These are phyloP conservation scores for Xerocomellus amylosporus DNA, from an alignment of 768 basidiomycete genomes.

Conservation along the genomic window DNA sequence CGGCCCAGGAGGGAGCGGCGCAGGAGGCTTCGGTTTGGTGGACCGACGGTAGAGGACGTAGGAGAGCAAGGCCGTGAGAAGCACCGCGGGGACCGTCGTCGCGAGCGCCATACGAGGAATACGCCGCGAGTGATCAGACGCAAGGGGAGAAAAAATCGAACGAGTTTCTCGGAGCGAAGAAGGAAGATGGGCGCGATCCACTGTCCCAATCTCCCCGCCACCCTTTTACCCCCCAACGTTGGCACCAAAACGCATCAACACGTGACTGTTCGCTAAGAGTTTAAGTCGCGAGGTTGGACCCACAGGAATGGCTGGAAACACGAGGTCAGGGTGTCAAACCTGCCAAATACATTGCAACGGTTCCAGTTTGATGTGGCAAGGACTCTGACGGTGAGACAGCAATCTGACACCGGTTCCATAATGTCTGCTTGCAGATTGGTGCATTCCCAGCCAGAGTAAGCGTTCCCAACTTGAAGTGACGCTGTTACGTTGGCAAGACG, in stretches of 20 bases:
- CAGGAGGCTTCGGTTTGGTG: slow-evolving; percentile 21
- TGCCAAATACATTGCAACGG: neutral
- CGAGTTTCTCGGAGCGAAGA: slow-evolving; percentile 21
- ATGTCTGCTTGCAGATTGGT: neutral
- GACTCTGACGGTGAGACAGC: no score
- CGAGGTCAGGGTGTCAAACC: no score
- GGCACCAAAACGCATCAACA: neutral
- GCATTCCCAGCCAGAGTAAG: neutral
- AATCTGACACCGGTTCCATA: no score
- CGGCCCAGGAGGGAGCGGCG: slow-evolving; percentile 63
- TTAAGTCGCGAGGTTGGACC: neutral
- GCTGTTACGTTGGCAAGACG: no score
- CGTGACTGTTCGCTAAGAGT: slow-evolving; percentile 3
- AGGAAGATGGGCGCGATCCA: slow-evolving; percentile 14
- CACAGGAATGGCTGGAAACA: neutral
- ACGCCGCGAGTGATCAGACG: neutral
- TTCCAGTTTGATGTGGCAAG: no score
- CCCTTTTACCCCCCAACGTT: slow-evolving; percentile 8
- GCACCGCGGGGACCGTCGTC: slow-evolving; percentile 14
- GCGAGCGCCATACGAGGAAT: slow-evolving; percentile 12
- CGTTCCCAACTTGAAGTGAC: no score
- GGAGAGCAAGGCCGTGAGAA: slow-evolving; percentile 18
- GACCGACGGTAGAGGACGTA: slow-evolving; percentile 19
- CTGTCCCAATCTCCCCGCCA: neutral
- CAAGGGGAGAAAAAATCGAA: neutral